These are phyloP conservation scores for Schizophyllum amplum DNA, from an alignment of 1,284 basidiomycete genomes.

Conservation along the genomic window DNA sequence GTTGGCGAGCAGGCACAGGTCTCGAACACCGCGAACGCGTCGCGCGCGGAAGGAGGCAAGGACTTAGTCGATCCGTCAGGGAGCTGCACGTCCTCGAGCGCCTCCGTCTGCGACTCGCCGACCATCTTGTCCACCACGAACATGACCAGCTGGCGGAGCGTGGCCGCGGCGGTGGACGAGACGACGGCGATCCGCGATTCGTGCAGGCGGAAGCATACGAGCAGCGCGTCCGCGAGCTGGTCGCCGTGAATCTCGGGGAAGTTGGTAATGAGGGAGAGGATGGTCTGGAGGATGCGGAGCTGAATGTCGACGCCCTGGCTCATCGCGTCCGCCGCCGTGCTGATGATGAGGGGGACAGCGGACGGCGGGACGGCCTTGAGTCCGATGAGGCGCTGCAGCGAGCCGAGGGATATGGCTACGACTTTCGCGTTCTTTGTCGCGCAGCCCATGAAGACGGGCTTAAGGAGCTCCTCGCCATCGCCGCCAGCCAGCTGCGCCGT, in stretches of 20 bases:
- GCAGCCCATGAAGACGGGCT: slow-evolving; percentile 91
- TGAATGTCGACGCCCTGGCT: slow-evolving; percentile 94
- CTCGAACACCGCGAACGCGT: slow-evolving; percentile 85
- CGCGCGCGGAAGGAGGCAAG: slow-evolving; percentile 75
- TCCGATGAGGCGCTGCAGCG: slow-evolving; percentile 85
- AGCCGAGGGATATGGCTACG: slow-evolving; percentile 85
- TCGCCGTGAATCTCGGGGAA: slow-evolving; percentile 75
- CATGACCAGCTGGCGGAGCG: slow-evolving; percentile 94
- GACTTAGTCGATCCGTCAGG: slow-evolving; percentile 54
- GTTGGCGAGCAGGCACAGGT: slow-evolving; percentile 83
- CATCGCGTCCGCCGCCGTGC: slow-evolving; percentile 79
- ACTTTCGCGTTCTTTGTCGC: slow-evolving; percentile 92
- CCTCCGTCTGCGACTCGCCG: slow-evolving; percentile 60
- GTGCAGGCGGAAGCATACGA: slow-evolving; percentile 91
- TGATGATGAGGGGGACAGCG: slow-evolving; percentile 71
- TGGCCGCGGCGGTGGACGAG: slow-evolving; percentile 94
- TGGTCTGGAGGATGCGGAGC: slow-evolving; percentile 83
- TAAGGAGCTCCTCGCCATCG: slow-evolving; percentile 70
- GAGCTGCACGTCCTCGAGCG: slow-evolving; percentile 35
- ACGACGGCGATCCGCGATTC: slow-evolving; percentile 95
- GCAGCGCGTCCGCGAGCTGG: slow-evolving; percentile 75
- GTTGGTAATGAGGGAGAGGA: slow-evolving; percentile 84
- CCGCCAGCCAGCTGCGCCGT: slow-evolving; percentile 55
- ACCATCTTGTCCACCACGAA: slow-evolving; percentile 94
- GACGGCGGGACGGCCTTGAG: slow-evolving; percentile 80